A percentile compares a stretch with the other conserved stretches of the same genome.
phyloP scores from a whole-genome alignment of 192 early-diverging fungal genomes.

The Jimgerdemannia flammicorona region DNA sequence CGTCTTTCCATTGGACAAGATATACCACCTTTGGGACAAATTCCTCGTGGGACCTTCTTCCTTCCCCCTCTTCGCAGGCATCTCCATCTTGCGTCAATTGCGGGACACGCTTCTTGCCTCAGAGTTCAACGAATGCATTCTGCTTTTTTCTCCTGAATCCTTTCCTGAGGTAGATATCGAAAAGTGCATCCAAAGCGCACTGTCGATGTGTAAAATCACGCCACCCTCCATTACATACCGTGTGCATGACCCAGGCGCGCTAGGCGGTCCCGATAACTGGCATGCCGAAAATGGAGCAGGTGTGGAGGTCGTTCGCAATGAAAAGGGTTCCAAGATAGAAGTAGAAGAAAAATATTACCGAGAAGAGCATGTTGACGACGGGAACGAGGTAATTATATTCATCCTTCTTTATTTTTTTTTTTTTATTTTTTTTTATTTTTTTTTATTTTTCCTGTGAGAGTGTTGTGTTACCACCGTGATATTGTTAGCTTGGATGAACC shows the following conservation, averaged over 20 bases:
- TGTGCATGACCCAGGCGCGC: constrained; percentile 28
- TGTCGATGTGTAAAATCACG: constrained; percentile 64
- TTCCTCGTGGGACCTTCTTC: constrained; percentile 60
- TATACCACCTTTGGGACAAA: constrained; percentile 80
- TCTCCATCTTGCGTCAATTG: constrained; percentile 67
- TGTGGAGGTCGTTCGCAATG: neutral
- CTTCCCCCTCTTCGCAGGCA: constrained; percentile 63
- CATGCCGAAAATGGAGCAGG: neutral
- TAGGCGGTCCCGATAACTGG: neutral
- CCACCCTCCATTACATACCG: constrained; percentile 53
- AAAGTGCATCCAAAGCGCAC: constrained; percentile 55
- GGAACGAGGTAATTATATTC: constrained; percentile 11
- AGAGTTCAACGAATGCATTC: constrained; percentile 67
- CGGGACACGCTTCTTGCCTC: constrained; percentile 52
- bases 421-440: no score
- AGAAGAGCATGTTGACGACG: constrained; percentile 16
- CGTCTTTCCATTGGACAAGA: constrained; percentile 77
- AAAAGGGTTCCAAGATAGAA: neutral
- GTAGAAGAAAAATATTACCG: neutral
- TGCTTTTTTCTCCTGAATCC: constrained; percentile 37
- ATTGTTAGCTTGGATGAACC: neutral
- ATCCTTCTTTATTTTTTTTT: neutral
- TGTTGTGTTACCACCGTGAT: no score
- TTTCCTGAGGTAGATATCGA: constrained; percentile 75
- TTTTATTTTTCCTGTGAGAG: no score